Base-by-base conservation (phyloP, 805 yeast genomes). In the Myxozyma udenii region DNA sequence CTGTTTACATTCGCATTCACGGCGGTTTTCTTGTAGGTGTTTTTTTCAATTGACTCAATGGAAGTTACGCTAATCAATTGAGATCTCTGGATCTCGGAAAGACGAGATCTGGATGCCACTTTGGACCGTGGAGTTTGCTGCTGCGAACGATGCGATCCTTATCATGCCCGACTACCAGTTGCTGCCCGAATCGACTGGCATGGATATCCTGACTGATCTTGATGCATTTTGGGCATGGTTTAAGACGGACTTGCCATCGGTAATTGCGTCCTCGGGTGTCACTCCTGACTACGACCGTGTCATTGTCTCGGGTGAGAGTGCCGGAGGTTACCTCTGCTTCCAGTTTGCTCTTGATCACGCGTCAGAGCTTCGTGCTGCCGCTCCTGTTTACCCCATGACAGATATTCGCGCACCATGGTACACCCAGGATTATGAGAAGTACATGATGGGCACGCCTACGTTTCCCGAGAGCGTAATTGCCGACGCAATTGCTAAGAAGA, bases 11-110 rank as follows among this genome's bases (percentile, higher is more conserved):
- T 16, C 50, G 44, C 30, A 22, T 50, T 22, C 53, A 50, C 26
- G 53, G 53, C n/a, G 53, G 53, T 11, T 46, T 38, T 28, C 33
- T 51, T 42, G 55, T 51, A 19, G n/a, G 48, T 28, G 7, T 19
- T 12, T 18, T 12, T 14, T 12, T 22, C 19, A 14, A 4, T 3
- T 22, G n/a, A 19, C 23, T 14, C 19, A 12, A 12, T 28, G 12
- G 23, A 19, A 30, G 16, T 9, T 28, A 14, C 9, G 33, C 14
- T 28, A 14, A 28, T 14, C 14, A 14, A 3, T 6, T 18, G 23
- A 51, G 55, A 38, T 51, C 19, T 23, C 48, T 28, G 55, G 55
- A 23, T 41, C 51, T n/a, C 36, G 51, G 6, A 25, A 28, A 23
- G 42, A 41, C 4, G 43, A 42, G n/a, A 47, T 36, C 5, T 51